Conservation (phyloP, 2,329 filamentous ascomycete genomes). For the Byssochlamys sp. region DNA sequence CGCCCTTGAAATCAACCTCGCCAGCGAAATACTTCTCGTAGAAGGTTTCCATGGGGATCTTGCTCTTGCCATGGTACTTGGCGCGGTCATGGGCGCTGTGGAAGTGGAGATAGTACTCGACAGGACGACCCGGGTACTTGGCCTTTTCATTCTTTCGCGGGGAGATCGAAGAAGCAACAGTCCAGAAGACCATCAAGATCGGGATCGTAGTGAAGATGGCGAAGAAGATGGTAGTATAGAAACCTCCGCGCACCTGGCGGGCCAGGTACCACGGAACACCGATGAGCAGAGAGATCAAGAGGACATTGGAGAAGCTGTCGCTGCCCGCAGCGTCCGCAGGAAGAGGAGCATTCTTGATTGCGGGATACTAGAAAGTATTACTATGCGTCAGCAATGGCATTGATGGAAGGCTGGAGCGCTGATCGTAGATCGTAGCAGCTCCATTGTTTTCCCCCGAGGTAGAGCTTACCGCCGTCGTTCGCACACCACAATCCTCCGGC, state of each 20-base stretch:
- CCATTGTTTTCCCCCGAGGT: not conserved
- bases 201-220: slow-evolving; percentile 68
- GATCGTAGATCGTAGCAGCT: slow-evolving; percentile 16
- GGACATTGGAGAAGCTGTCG: slow-evolving; percentile 76
- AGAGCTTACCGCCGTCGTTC: slow-evolving; percentile 50
- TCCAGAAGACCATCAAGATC: slow-evolving; percentile 74
- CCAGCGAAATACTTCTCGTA: slow-evolving; percentile 96
- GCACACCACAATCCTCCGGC: slow-evolving; percentile 50
- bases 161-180: slow-evolving; percentile 65
- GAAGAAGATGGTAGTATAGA: slow-evolving; percentile 83
- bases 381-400: slow-evolving; percentile 5
- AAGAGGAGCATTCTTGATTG: slow-evolving; percentile 89
- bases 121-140: slow-evolving; percentile 70
- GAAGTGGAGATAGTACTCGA: slow-evolving; percentile 69
- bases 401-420: slow-evolving; percentile 24
- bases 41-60: slow-evolving; percentile 63
- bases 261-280: slow-evolving; percentile 69
- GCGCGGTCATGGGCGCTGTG: slow-evolving; percentile 37
- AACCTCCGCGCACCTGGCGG: slow-evolving; percentile 73
- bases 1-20: slow-evolving; percentile 89
- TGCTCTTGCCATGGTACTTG: slow-evolving; percentile 41
- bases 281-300: slow-evolving; percentile 61
- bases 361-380: slow-evolving; percentile 53
- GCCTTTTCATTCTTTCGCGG: slow-evolving; percentile 90
- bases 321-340: slow-evolving; percentile 78